Base-by-base conservation (phyloP, 208 protist species). In the Trypanosoma melophagium region DNA sequence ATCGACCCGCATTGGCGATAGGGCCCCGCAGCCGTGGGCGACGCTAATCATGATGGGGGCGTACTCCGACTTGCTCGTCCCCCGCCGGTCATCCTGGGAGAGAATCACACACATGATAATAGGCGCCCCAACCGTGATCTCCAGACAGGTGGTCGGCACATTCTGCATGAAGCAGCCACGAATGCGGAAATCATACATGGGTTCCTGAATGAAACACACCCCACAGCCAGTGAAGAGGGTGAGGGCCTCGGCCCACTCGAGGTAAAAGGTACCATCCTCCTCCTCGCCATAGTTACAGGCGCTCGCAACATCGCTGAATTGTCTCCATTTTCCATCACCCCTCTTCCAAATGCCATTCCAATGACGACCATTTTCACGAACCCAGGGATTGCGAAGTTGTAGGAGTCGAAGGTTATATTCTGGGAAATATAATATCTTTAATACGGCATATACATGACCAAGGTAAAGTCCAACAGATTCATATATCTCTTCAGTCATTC, bases 41-140 rank as follows among this genome's bases (percentile, higher is more conserved):
- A 95, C 63, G 60, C 79, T 89, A 64, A 95, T 81, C 86, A 95
- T 90, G 60, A 95, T 80, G 22, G 89, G 82, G 8, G 81, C 61
- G 69, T 89, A 74, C 38, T 82, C 84, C 12, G 47, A 31, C 74
- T 86, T 86, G 58, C 74, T 67, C 0, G 82, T 92, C 28, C 87
- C 90, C 59, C 86, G 90, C 52, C 81, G 76, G 74, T 93, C 87
- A 22, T 92, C 83, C 68, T 94, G 86, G 0, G 81, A 87, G 21
- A 94, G 80, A 38, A 84, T 77, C 25, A 93, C 28, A 67, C 74
- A 87, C 58, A 90, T 64, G 40, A 82, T 72, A 50, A 79, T 76
- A 21, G 79, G 76, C 12, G 53, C 41, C 12, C 31, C 24, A 10
- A 93, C 90, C 14, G 67, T 77, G 47, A 96, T 86, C 45, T 84